A percentile compares a stretch with the other conserved stretches of the same genome.
These are phyloP conservation scores for Antitrichia curtipendula DNA, from an alignment of 225 moss, liverwort and hornwort species.

Conservation along the genomic window DNA sequence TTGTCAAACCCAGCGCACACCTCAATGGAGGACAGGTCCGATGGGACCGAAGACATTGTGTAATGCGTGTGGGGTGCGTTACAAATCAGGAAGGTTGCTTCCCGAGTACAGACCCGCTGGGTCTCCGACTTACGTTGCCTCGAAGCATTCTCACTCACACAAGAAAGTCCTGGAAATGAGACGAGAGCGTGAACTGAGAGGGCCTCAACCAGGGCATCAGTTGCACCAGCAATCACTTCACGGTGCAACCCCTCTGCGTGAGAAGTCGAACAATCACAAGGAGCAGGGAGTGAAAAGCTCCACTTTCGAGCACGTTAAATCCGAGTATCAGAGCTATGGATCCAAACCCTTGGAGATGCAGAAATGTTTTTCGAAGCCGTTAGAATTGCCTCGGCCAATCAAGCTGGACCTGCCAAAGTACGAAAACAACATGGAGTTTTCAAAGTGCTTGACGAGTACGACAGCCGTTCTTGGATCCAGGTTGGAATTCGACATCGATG, in stretches of 20 bases:
- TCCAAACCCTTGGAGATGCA: not conserved
- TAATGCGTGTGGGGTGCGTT: slow-evolving; percentile 95
- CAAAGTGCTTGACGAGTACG: slow-evolving; percentile 17
- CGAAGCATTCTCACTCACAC: slow-evolving; percentile 97
- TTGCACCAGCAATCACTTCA: slow-evolving; percentile 3
- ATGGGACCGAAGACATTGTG: slow-evolving; percentile 97
- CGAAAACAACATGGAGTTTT: not conserved
- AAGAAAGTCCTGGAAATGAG: slow-evolving; percentile 97
- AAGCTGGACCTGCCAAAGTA: slow-evolving; percentile 7
- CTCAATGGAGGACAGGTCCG: slow-evolving; percentile 96
- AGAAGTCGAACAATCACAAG: slow-evolving; percentile 9
- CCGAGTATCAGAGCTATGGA: slow-evolving; percentile 6
- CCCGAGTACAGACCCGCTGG: slow-evolving; percentile 95
- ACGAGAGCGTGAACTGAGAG: slow-evolving; percentile 51
- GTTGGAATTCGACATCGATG: slow-evolving; percentile 14
- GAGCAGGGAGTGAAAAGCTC: slow-evolving; percentile 1
- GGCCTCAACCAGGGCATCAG: not conserved
- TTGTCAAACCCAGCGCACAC: slow-evolving; percentile 88
- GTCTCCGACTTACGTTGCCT: slow-evolving; percentile 72
- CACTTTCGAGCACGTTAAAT: not conserved
- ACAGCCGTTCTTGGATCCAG: slow-evolving; percentile 12
- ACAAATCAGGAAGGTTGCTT: slow-evolving; percentile 81
- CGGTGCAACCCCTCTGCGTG: slow-evolving; percentile 15
- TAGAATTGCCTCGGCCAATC: slow-evolving; percentile 1
- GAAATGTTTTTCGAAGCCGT: slow-evolving; percentile 24